Evolutionary conservation across 2,329 filamentous ascomycete species (phyloP).

Genomic region (Amesomyces nigricolor): DNA sequence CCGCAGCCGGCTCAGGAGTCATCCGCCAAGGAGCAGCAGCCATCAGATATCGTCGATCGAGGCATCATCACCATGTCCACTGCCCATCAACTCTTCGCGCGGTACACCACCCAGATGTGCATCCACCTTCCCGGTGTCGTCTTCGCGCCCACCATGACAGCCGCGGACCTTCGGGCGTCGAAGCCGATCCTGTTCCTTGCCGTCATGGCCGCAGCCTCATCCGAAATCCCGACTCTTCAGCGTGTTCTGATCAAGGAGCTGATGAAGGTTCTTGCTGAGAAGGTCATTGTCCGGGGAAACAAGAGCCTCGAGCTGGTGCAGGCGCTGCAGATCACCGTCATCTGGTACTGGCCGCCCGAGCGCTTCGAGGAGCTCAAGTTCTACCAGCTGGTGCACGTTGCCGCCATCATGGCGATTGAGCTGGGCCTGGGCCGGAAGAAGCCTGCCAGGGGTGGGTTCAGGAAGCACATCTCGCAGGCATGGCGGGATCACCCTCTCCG

Average conservation of each 20-base stretch:
- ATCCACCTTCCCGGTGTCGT: constrained; percentile 58
- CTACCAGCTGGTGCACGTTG: constrained; percentile 79
- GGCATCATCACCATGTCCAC: constrained; percentile 52
- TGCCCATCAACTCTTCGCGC: constrained; percentile 50
- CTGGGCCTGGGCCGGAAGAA: constrained; percentile 58
- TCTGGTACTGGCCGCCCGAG: constrained; percentile 83
- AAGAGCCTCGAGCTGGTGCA: constrained; percentile 83
- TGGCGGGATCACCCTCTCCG: constrained; percentile 41
- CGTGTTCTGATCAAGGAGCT: constrained; percentile 60
- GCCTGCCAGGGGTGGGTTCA: constrained; percentile 32
- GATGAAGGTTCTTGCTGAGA: constrained; percentile 67
- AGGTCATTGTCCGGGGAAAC: constrained; percentile 66
- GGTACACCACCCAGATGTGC: constrained; percentile 56
- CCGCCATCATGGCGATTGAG: constrained; percentile 76
- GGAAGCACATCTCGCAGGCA: constrained; percentile 33
- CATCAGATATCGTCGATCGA: constrained; percentile 52
- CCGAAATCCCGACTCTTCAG: constrained; percentile 52
- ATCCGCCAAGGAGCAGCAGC: constrained; percentile 2
- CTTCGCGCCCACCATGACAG: constrained; percentile 49
- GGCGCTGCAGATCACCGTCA: constrained; percentile 65
- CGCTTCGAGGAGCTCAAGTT: constrained; percentile 83
- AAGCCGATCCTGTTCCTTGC: constrained; percentile 66
- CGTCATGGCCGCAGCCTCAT: constrained; percentile 60
- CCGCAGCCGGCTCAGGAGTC: constrained; percentile 19
- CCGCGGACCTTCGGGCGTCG: constrained; percentile 48